Evolutionary conservation across 2,329 filamentous ascomycete genomes (phyloP).

Genomic region (Lachnellula hyalina): DNA sequence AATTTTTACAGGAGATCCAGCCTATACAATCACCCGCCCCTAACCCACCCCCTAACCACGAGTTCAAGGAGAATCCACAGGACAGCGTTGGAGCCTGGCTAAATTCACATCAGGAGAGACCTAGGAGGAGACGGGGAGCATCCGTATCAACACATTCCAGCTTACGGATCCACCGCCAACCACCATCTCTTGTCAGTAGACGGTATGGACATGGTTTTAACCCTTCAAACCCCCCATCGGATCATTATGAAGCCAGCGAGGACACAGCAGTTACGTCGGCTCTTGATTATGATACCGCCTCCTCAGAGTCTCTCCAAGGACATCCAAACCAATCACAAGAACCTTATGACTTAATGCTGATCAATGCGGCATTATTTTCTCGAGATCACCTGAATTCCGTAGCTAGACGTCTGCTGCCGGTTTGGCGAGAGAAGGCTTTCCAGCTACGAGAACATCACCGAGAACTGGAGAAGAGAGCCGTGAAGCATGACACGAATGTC

Average conservation of each 20-base stretch:
- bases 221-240: slow-evolving; percentile 12
- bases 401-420: slow-evolving; percentile 14
- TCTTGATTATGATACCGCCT: slow-evolving; percentile 13
- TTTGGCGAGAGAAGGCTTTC: slow-evolving; percentile 25
- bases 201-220: slow-evolving; percentile 2
- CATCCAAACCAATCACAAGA: neutral
- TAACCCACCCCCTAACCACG: slow-evolving; percentile 5
- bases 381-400: slow-evolving; percentile 16
- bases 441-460: slow-evolving; percentile 33
- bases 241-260: slow-evolving; percentile 22
- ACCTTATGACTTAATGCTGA: slow-evolving; percentile 16
- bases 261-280: slow-evolving; percentile 22
- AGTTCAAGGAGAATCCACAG: slow-evolving; percentile 3
- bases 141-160: slow-evolving; percentile 26
- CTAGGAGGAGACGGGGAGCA: slow-evolving; percentile 16
- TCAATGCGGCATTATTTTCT: slow-evolving; percentile 23
- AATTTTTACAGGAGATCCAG: slow-evolving; percentile 12
- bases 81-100: slow-evolving; percentile 26
- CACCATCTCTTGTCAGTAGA: slow-evolving; percentile 5
- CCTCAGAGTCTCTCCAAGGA: neutral
- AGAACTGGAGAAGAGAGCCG: slow-evolving; percentile 39
- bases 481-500: slow-evolving; percentile 43
- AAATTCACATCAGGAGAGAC: slow-evolving; percentile 9
- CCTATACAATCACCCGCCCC: slow-evolving; percentile 2
- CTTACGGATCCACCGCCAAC: slow-evolving; percentile 22